A percentile compares a stretch with the other conserved stretches of the same genome.
Conservation (phyloP, 2,329 filamentous ascomycete genomes). For the Penicillium sp. region DNA sequence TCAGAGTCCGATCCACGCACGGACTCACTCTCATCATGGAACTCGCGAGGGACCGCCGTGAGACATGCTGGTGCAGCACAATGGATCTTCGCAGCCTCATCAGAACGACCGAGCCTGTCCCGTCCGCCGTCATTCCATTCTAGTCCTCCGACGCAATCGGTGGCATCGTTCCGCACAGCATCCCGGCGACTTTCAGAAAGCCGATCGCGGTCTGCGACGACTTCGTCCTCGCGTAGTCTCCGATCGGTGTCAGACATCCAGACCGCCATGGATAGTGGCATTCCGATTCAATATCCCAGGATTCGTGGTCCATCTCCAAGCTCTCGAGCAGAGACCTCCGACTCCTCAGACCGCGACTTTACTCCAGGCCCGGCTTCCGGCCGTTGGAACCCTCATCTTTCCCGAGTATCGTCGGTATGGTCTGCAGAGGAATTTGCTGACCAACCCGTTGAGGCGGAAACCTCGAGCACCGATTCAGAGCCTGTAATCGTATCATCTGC, state of each 20-base stretch:
- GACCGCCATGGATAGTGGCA: slow-evolving; percentile 35
- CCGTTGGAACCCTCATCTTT: slow-evolving; percentile 45
- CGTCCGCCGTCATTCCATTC: slow-evolving; percentile 41
- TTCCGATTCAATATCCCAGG: slow-evolving; percentile 40
- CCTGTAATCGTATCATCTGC: slow-evolving; percentile 26
- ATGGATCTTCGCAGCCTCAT: slow-evolving; percentile 36
- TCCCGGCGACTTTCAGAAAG: slow-evolving; percentile 32
- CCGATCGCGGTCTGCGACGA: slow-evolving; percentile 36
- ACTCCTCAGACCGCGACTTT: slow-evolving; percentile 30
- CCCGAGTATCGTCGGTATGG: slow-evolving; percentile 46
- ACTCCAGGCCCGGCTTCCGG: slow-evolving; percentile 35
- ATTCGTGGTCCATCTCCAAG: slow-evolving; percentile 41
- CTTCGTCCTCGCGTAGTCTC: slow-evolving; percentile 33
- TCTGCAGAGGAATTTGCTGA: slow-evolving; percentile 36
- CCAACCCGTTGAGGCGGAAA: slow-evolving; percentile 22
- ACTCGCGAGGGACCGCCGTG: slow-evolving; percentile 43
- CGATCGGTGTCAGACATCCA: slow-evolving; percentile 39
- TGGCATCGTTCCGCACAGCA: slow-evolving; percentile 35
- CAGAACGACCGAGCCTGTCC: slow-evolving; percentile 31
- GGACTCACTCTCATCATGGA: slow-evolving; percentile 42
- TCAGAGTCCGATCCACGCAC: slow-evolving; percentile 34
- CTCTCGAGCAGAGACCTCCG: slow-evolving; percentile 41
- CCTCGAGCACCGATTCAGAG: slow-evolving; percentile 18
- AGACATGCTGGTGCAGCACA: slow-evolving; percentile 35
- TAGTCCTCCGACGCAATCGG: slow-evolving; percentile 38